Evolutionary conservation across 1,284 basidiomycete genomes (phyloP).

Genomic region (Sporisorium iseilematis-ciliati): DNA sequence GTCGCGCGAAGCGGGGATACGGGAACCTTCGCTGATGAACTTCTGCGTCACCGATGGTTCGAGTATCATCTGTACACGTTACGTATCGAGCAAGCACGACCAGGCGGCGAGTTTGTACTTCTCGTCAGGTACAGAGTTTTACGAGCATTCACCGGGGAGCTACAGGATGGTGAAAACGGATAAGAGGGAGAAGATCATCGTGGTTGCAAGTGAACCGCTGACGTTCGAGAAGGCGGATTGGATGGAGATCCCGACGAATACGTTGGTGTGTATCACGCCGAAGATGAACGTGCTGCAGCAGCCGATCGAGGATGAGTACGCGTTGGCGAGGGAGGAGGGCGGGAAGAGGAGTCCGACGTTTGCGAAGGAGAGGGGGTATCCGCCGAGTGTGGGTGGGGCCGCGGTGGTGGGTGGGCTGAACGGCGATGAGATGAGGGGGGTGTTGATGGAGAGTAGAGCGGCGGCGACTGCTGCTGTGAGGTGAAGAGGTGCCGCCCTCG

Average conservation of each 20-base stretch:
- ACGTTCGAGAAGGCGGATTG: conserved; percentile 85
- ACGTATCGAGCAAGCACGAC: conserved; percentile 89
- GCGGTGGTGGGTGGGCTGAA: background rate
- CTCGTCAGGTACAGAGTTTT: conserved; percentile 89
- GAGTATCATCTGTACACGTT: conserved; percentile 91
- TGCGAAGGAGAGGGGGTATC: conserved; percentile 51
- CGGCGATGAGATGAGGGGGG: no score
- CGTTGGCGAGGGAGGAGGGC: conserved; percentile 13
- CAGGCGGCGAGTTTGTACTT: conserved; percentile 97
- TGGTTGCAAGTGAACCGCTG: conserved; percentile 74
- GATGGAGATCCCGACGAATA: conserved; percentile 96
- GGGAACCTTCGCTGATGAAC: conserved; percentile 86
- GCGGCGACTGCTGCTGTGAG: background rate
- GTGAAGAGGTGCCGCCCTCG: no score
- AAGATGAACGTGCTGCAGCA: conserved; percentile 89
- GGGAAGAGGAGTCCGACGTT: conserved; percentile 45
- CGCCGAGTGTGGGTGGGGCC: conserved; percentile 44
- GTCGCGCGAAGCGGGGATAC: conserved; percentile 54
- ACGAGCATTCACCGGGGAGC: conserved; percentile 76
- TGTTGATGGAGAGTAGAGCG: conserved; percentile 1
- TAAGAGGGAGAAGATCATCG: conserved; percentile 88
- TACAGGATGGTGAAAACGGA: conserved; percentile 81
- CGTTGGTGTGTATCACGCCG: conserved; percentile 76
- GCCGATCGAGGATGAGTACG: conserved; percentile 87
- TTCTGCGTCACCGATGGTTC: conserved; percentile 96